Base-by-base conservation (phyloP, 2,329 filamentous ascomycete genomes). In the Sporothrix sp. region DNA sequence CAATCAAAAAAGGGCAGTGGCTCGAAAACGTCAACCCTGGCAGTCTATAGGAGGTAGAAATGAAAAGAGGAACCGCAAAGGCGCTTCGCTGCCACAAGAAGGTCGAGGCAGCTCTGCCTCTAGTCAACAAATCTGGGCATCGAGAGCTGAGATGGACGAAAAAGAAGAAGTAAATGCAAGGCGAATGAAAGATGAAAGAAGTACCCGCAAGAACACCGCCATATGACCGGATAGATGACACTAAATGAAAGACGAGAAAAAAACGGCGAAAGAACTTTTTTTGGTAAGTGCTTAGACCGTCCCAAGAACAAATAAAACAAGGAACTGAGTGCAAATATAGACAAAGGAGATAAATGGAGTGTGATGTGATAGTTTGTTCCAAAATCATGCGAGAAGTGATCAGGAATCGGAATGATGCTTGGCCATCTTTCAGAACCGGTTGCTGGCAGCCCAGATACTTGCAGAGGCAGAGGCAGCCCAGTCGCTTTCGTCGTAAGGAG, bases 401-500 rank as follows among this genome's bases (percentile, higher is more conserved):
- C n/a, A n/a, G n/a, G n/a, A n/a, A n/a, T n/a, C n/a, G n/a, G n/a
- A n/a, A n/a, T n/a, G n/a, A n/a, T n/a, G n/a, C n/a, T n/a, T n/a
- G n/a, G n/a, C n/a, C n/a, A n/a, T 20, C n/a, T 11, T 20, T 66
- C 68, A 83, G 60, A 82, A 77, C 58, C 77, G 74, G 64, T 75
- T 82, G 56, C 84, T 79, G 28, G 82, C 80, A 48, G 84, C 83
- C 72, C 86, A 85, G 58, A 90, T 89, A 67, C 85, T 89, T 6
- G 87, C 85, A 10, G 88, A 81, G 27, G 87, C 85, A 37, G 86
- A 84, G 8, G 85, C 81, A 16, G 85, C 88, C 91, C 90, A 97
- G 64, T 95, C 90, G 56, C 83, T 82, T 60, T 95, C 90, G 62
- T 95, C 90, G 59, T 96, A 95, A 3, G 93, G 91, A 20, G 93